phyloP scores from a whole-genome alignment of 164 flowering plant species.

The Liquidambar formosana region DNA sequence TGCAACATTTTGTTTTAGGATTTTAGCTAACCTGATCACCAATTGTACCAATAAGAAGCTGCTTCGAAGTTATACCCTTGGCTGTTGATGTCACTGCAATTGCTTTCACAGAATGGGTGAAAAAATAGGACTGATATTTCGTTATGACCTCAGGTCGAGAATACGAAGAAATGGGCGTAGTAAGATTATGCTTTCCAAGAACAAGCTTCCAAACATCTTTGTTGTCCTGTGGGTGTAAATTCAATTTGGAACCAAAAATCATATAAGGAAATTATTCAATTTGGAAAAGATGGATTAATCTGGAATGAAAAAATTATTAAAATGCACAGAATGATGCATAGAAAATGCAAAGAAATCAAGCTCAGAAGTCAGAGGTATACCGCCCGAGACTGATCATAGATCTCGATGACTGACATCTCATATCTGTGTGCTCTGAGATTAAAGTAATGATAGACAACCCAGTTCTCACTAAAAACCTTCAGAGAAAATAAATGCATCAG shows the following conservation, averaged over 20 bases:
- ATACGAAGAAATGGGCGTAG: constrained; percentile 82
- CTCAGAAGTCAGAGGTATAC: constrained; percentile 34
- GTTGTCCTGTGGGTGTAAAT: constrained; percentile 64
- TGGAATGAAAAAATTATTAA: background rate
- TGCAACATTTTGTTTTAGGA: background rate
- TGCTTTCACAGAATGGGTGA: constrained; percentile 85
- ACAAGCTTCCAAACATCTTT: constrained; percentile 88
- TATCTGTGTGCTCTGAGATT: constrained; percentile 96
- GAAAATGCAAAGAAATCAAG: constrained; percentile 9
- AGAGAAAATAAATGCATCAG: constrained; percentile 18
- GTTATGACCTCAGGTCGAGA: constrained; percentile 83
- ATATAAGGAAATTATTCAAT: constrained; percentile 5
- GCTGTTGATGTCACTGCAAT: constrained; percentile 86
- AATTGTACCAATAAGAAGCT: constrained; percentile 91
- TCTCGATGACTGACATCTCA: constrained; percentile 96
- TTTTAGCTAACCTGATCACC: constrained; percentile 81
- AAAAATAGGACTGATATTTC: constrained; percentile 87
- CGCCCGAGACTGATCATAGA: constrained; percentile 98
- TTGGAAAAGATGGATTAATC: constrained; percentile 1
- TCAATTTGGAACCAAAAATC: background rate
- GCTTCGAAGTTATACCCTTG: constrained; percentile 97
- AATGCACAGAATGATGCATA: background rate
- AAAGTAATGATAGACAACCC: constrained; percentile 99
- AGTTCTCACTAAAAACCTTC: constrained; percentile 95
- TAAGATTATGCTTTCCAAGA: constrained; percentile 92